Base-by-base conservation (phyloP, 2,329 filamentous ascomycete species). In the Ophiostoma piceae region DNA sequence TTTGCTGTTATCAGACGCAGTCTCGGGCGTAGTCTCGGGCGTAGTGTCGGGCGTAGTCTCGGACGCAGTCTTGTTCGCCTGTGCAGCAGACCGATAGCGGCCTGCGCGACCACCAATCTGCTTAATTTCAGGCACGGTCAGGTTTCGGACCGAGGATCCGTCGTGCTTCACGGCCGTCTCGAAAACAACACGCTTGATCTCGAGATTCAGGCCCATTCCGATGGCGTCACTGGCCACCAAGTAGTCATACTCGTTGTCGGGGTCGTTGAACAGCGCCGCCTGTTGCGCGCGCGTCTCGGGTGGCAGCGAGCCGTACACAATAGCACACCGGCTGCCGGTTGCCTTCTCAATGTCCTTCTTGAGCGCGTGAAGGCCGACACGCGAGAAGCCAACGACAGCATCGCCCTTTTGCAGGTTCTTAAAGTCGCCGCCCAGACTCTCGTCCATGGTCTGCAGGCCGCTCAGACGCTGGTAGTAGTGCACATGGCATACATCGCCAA, bases 121-220 rank as follows among this genome's bases (percentile, higher is more conserved):
- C 79, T 97, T 97, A 75, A 97, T 84, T 74, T 97, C 92, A 0
- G 93, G 90, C 2, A 90, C 83, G 0, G 84, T 81, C 32, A 99
- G 82, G 3, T 83, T 79, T 19, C 87, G 82, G 39, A 84, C 83
- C 5, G 81, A 79, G 0, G 74, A 76, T 1, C 90, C 90, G 72
- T 93, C 85, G 73, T 85, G 90, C 78, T 97, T 99, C 71, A 83
- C 81, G 1, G 89, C 84, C 0, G 89, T 84, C 76, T 97, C 92
- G 74, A 99, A 95, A 69, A 99, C 87, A 72, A 99, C 86, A 35
- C 96, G 90, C 77, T 93, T 95, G 77, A 97, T 92, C 79, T 88
- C 93, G 78, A 99, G 80, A 76, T 99, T 99, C 29, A 99, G 82
- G 0, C 96, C 95, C 94, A 99, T 98, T 51, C 95, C 95, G 72